Percentiles rank a stretch among this genome's conserved stretches.
Evolutionary conservation across 2,329 filamentous ascomycete genomes (phyloP).

Genomic region (Epichloe gansuensis): DNA sequence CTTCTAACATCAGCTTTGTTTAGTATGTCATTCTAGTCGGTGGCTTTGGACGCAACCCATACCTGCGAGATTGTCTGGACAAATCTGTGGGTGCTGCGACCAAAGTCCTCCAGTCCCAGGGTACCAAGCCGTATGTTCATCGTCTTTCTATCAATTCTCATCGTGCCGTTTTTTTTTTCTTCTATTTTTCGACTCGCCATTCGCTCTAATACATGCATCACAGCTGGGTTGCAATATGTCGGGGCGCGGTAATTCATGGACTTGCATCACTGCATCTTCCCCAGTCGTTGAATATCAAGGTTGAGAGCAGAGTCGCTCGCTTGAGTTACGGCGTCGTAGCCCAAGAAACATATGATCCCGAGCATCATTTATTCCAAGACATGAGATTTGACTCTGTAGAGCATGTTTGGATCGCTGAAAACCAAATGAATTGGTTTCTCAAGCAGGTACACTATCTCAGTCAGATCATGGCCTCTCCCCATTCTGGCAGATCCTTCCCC

Average conservation of each 20-base stretch:
- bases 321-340: constrained; percentile 14
- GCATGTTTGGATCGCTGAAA: not conserved
- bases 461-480: not conserved
- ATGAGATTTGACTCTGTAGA: constrained; percentile 4
- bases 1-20: constrained; percentile 6
- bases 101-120: constrained; percentile 18
- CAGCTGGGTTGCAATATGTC: constrained; percentile 24
- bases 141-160: not conserved
- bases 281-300: constrained; percentile 4
- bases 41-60: constrained; percentile 23
- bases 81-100: not conserved
- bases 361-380: constrained; percentile 4
- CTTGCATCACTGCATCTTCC: constrained; percentile 4
- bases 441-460: not conserved
- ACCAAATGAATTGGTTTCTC: constrained; percentile 20
- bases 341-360: not conserved
- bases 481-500: not conserved
- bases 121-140: constrained; percentile 21
- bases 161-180: not conserved
- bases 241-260: constrained; percentile 19
- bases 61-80: constrained; percentile 14
- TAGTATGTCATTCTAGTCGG: constrained; percentile 27
- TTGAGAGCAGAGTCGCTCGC: constrained; percentile 15
- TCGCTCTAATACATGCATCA: not conserved
- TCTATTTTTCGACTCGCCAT: not conserved